Conservation (phyloP, 306 rosid species). For the Castanea sativa region DNA sequence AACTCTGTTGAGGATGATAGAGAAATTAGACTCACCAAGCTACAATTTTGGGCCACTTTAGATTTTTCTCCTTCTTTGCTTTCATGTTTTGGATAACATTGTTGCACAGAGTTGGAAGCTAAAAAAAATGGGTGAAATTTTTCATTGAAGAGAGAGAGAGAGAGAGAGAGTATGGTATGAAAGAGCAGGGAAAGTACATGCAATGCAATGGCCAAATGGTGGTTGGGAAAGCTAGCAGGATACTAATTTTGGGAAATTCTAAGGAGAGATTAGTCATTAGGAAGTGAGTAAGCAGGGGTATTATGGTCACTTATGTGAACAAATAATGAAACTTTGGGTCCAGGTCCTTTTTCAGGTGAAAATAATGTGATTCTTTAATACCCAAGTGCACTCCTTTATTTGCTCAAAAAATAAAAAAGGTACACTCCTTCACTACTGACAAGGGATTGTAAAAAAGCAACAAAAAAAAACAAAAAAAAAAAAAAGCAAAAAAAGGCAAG, state of each 20-base stretch:
- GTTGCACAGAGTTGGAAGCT: background rate
- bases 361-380: no score
- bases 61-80: background rate
- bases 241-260: background rate
- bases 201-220: constrained; percentile 1
- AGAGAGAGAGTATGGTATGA: background rate
- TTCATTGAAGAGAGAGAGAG: no score
- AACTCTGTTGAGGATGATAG: background rate
- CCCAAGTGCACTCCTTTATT: no score
- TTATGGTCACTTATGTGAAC: background rate
- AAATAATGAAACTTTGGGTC: no score
- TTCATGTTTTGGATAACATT: background rate
- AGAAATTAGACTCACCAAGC: background rate
- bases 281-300: background rate
- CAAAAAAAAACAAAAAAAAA: no score
- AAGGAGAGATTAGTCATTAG: background rate
- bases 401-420: no score
- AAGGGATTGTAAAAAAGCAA: no score
- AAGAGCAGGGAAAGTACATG: background rate
- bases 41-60: background rate
- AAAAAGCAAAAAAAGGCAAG: no score
- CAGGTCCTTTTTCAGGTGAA: no score
- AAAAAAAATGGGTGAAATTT: background rate
- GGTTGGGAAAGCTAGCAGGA: background rate
- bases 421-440: no score